phyloP scores from a whole-genome alignment of 2,329 filamentous ascomycete genomes.

The Hortaea werneckii region DNA sequence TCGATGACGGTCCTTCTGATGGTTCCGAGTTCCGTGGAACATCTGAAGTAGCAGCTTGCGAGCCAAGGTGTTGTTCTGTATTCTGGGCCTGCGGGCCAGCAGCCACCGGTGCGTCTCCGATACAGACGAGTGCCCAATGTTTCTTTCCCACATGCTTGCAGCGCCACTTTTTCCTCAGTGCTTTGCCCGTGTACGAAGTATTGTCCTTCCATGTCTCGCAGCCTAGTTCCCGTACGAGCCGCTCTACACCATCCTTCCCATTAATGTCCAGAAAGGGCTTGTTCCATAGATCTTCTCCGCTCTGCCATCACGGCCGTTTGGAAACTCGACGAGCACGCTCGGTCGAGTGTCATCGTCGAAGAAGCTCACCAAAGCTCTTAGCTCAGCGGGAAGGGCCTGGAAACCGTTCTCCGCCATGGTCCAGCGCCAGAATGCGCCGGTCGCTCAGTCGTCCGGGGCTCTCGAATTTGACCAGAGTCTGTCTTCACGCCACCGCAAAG shows the following conservation, averaged over 20 bases:
- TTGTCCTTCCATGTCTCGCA: not conserved
- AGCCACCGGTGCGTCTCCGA: not conserved
- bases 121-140: not conserved
- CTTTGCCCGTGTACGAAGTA: not conserved
- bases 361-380: conserved; percentile 12
- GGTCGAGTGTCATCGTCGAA: conserved; percentile 13
- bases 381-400: conserved; percentile 9
- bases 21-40: not conserved
- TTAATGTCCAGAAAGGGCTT: not conserved
- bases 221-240: not conserved
- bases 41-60: not conserved
- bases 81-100: not conserved
- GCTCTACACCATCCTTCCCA: not conserved
- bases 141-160: not conserved
- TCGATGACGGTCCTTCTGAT: not conserved
- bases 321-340: conserved; percentile 7
- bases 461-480: too few species aligned
- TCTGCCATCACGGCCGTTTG: conserved; percentile 1
- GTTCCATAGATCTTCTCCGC: conserved; percentile 6
- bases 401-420: not conserved
- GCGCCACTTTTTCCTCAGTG: not conserved
- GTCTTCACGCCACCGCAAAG: too few species aligned
- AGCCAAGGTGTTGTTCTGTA: not conserved
- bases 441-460: too few species aligned
- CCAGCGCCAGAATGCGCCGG: not conserved